phyloP scores from a whole-genome alignment of 306 rosid genomes.

The Citrullus amarus region DNA sequence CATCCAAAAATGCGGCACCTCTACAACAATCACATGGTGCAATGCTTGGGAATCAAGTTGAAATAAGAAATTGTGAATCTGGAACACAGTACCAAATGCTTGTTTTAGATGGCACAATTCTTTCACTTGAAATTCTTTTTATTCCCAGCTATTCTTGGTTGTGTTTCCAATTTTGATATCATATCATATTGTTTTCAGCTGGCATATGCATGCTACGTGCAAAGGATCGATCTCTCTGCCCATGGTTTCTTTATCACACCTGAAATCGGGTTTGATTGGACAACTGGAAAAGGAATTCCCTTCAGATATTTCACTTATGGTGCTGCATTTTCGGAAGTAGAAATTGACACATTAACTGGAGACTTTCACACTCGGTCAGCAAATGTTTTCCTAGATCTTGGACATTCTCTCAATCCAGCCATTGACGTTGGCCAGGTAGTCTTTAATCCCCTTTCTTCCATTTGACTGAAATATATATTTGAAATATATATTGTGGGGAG shows the following conservation, averaged over 20 bases:
- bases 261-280: slow-evolving; percentile 82
- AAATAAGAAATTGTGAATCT: not conserved
- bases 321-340: slow-evolving; percentile 95
- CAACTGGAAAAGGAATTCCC: slow-evolving; percentile 60
- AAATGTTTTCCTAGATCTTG: slow-evolving; percentile 70
- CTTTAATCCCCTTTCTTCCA: not conserved
- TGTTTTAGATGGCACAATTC: not conserved
- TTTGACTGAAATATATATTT: no score
- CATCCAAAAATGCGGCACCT: not conserved
- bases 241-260: slow-evolving; percentile 86
- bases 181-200: slow-evolving; percentile 44
- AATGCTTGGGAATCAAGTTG: not conserved
- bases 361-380: slow-evolving; percentile 81
- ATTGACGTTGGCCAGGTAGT: slow-evolving; percentile 86
- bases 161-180: slow-evolving; percentile 8
- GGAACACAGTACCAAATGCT: not conserved
- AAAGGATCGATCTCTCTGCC: slow-evolving; percentile 89
- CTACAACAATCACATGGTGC: not conserved
- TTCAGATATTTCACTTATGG: slow-evolving; percentile 86
- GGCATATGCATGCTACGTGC: slow-evolving; percentile 63
- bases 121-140: not conserved
- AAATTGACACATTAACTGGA: slow-evolving; percentile 87
- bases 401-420: slow-evolving; percentile 87
- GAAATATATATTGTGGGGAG: no score
- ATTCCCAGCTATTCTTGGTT: not conserved